Percentiles rank a stretch among this genome's conserved stretches.
Evolutionary conservation across 192 early-diverging fungal genomes (phyloP).

Genomic region (Backusella psychrophila): DNA sequence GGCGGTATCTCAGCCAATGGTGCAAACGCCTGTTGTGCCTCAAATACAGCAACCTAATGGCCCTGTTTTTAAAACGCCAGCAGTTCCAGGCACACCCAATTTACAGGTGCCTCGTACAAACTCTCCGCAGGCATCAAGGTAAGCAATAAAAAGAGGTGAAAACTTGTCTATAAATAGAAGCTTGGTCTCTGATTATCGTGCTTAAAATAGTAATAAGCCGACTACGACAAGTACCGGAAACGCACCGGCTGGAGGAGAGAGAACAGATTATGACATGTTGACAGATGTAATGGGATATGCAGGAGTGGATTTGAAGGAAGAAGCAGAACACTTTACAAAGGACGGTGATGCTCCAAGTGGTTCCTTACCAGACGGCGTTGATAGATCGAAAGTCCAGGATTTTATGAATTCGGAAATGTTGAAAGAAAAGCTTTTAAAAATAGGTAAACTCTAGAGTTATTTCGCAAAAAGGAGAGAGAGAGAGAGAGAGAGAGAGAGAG

Average conservation of each 20-base stretch:
- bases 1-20: not conserved
- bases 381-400: slow-evolving; percentile 43
- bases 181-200: not conserved
- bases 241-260: slow-evolving; percentile 24
- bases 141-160: not conserved
- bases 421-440: slow-evolving; percentile 33
- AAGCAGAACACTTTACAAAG: slow-evolving; percentile 36
- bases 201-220: slow-evolving; percentile 11
- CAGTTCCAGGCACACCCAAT: slow-evolving; percentile 28
- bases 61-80: slow-evolving; percentile 14
- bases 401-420: slow-evolving; percentile 45
- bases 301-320: slow-evolving; percentile 68
- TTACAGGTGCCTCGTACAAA: slow-evolving; percentile 28
- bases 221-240: slow-evolving; percentile 11
- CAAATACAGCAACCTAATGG: not conserved
- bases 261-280: slow-evolving; percentile 52
- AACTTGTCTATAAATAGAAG: not conserved
- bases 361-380: slow-evolving; percentile 25
- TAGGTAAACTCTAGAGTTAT: slow-evolving; percentile 31
- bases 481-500: not conserved
- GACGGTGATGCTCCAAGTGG: slow-evolving; percentile 25
- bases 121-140: not conserved
- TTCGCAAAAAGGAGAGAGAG: not conserved
- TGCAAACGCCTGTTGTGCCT: not conserved
- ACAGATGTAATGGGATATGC: slow-evolving; percentile 81